Percentiles rank a stretch among this genome's conserved stretches.
phyloP scores from a whole-genome alignment of 352 stramenopile species.

The Pythium dissotocum region DNA sequence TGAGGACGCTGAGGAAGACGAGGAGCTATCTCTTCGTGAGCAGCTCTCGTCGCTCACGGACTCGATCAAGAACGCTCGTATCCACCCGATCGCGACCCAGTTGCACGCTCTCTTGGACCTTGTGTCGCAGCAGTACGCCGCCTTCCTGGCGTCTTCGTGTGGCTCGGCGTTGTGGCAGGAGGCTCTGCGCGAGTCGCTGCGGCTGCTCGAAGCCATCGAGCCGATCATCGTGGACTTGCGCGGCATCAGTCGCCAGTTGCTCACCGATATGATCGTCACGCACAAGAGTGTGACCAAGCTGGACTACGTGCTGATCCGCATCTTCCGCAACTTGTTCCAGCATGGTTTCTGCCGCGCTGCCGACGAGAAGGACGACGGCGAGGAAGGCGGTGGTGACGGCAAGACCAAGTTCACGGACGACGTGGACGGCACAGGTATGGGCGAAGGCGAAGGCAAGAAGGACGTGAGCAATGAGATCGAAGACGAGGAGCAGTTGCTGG shows the following conservation, averaged over 20 bases:
- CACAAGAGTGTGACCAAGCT: slow-evolving; percentile 95
- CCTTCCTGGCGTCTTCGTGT: slow-evolving; percentile 33
- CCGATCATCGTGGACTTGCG: slow-evolving; percentile 63
- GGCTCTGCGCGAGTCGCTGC: slow-evolving; percentile 38
- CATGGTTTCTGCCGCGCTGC: slow-evolving; percentile 93
- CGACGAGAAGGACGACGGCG: slow-evolving; percentile 74
- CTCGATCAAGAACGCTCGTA: slow-evolving; percentile 66
- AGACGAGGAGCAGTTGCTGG: slow-evolving; percentile 99
- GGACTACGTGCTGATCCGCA: slow-evolving; percentile 93
- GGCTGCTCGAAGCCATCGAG: slow-evolving; percentile 60
- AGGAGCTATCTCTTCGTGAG: slow-evolving; percentile 42
- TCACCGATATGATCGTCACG: slow-evolving; percentile 75
- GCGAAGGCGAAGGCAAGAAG: slow-evolving; percentile 98
- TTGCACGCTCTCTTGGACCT: slow-evolving; percentile 46
- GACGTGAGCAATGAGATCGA: slow-evolving; percentile 99
- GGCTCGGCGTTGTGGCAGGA: slow-evolving; percentile 20
- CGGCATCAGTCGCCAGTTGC: slow-evolving; percentile 76
- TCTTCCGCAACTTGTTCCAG: slow-evolving; percentile 96
- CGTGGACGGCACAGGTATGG: slow-evolving; percentile 99
- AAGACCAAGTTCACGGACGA: slow-evolving; percentile 98
- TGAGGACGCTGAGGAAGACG: slow-evolving; percentile 25
- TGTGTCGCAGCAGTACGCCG: slow-evolving; percentile 51
- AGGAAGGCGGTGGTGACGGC: slow-evolving; percentile 77
- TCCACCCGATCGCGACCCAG: slow-evolving; percentile 72
- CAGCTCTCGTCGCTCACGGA: slow-evolving; percentile 49